A percentile compares a stretch with the other conserved stretches of the same genome.
Conservation (phyloP, 805 yeast genomes). For the Dipodascopsis uninucleata region DNA sequence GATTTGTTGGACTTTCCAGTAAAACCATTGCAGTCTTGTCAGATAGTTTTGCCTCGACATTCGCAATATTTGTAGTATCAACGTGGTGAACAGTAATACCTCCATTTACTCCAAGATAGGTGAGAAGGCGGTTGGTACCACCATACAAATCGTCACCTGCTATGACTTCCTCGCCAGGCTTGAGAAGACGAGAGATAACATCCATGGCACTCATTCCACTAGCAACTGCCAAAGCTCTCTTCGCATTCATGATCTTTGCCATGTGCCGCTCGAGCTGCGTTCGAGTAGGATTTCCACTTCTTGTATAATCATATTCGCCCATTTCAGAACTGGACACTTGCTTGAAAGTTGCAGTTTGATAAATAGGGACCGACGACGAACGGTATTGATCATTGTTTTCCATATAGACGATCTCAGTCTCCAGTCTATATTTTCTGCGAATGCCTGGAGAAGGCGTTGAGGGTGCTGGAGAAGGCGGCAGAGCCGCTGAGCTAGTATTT, state of each 20-base stretch:
- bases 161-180: conserved; percentile 83
- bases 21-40: conserved; percentile 69
- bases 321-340: conserved; percentile 65
- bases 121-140: conserved; percentile 83
- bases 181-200: conserved; percentile 67
- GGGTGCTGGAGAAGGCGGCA: conserved; percentile 40
- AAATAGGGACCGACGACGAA: conserved; percentile 82
- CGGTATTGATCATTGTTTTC: conserved; percentile 65
- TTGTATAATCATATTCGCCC: conserved; percentile 82
- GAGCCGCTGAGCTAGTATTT: neutral
- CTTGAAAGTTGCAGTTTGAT: conserved; percentile 93
- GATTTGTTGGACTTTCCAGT: conserved; percentile 91
- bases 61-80: conserved; percentile 72
- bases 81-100: conserved; percentile 67
- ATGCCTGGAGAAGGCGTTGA: conserved; percentile 35
- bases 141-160: conserved; percentile 96
- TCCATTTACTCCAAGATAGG: conserved; percentile 61
- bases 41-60: conserved; percentile 55
- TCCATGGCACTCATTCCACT: conserved; percentile 94
- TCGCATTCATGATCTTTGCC: conserved; percentile 74
- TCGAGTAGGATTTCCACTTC: conserved; percentile 94
- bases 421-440: conserved; percentile 46
- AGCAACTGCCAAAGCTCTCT: conserved; percentile 73
- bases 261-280: conserved; percentile 73
- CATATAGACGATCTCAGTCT: conserved; percentile 65